Conservation (phyloP, 139 green algal species). For the Haematococcus sp. region DNA sequence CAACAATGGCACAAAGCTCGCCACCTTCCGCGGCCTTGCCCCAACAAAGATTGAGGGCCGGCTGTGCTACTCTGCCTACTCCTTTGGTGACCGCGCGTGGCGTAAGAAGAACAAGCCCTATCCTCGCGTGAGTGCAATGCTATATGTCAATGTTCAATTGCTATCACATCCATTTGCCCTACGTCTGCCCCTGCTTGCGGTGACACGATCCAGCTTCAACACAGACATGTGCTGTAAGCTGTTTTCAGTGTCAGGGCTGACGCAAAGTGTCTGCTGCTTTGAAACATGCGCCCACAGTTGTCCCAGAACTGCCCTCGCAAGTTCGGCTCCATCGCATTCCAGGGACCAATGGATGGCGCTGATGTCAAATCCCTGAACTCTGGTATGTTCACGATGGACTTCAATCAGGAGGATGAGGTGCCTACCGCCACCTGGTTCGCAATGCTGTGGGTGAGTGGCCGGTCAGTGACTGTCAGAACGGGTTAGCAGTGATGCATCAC, state of each 20-base stretch:
- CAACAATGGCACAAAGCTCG: background rate
- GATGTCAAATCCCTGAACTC: background rate
- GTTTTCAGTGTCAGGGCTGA: no score
- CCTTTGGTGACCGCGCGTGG: slow-evolving; percentile 26
- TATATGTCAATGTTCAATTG: background rate
- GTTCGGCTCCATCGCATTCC: background rate
- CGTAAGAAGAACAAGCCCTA: slow-evolving; percentile 37
- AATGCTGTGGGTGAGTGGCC: slow-evolving; percentile 30
- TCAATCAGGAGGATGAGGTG: slow-evolving; percentile 20
- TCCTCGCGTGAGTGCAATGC: slow-evolving; percentile 28
- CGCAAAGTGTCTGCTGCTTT: background rate
- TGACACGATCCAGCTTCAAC: no score
- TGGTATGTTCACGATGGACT: slow-evolving; percentile 4
- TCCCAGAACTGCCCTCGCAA: slow-evolving; percentile 17
- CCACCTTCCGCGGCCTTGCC: background rate
- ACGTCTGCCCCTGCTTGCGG: no score
- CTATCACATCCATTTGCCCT: no score
- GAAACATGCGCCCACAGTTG: slow-evolving; percentile 2
- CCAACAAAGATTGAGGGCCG: slow-evolving; percentile 3
- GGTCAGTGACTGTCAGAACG: no score
- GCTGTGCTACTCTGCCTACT: slow-evolving; percentile 1
- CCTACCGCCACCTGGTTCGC: slow-evolving; percentile 24
- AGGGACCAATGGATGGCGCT: background rate
- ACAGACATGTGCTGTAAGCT: background rate
- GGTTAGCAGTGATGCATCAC: no score